Evolutionary conservation across 179 eudicot species (phyloP).

Genomic region (Nepenthes alata): DNA sequence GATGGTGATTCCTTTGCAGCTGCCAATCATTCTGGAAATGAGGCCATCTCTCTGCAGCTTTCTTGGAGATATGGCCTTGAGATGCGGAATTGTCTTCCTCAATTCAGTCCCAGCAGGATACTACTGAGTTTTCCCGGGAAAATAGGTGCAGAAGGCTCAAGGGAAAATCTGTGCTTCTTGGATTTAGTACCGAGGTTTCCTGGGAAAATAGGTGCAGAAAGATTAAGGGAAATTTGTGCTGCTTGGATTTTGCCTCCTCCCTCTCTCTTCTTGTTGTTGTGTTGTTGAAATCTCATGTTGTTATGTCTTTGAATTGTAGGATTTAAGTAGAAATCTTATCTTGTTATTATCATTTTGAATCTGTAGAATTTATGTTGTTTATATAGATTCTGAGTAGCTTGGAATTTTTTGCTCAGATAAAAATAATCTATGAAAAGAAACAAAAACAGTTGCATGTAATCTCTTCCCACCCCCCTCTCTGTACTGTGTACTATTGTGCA

Average conservation of each 20-base stretch:
- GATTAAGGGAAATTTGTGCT: neutral
- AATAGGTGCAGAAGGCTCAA: neutral
- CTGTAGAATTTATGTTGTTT: neutral
- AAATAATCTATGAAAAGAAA: too few relatives aligned
- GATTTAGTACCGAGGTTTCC: neutral
- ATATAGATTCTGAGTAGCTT: neutral
- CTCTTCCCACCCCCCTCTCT: too few relatives aligned
- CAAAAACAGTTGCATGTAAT: too few relatives aligned
- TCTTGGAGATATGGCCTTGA: slow-evolving; percentile 15
- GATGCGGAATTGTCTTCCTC: slow-evolving; percentile 10
- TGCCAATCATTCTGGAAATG: neutral
- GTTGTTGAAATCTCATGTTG: neutral
- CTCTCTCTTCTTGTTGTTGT: neutral
- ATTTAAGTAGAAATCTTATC: neutral
- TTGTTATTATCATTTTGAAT: too few relatives aligned
- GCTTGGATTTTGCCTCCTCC: neutral
- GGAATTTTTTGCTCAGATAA: too few relatives aligned
- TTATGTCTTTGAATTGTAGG: neutral
- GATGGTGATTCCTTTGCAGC: slow-evolving; percentile 5
- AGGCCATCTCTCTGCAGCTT: neutral
- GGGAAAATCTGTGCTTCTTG: neutral
- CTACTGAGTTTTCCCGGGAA: neutral
- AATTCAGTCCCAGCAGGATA: neutral
- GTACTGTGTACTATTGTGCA: too few relatives aligned
- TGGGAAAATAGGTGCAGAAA: neutral